Evolutionary conservation across 306 rosid species (phyloP), one percentile per base, ranked within the genome.

Genomic region (Mucuna pruriens): DNA sequence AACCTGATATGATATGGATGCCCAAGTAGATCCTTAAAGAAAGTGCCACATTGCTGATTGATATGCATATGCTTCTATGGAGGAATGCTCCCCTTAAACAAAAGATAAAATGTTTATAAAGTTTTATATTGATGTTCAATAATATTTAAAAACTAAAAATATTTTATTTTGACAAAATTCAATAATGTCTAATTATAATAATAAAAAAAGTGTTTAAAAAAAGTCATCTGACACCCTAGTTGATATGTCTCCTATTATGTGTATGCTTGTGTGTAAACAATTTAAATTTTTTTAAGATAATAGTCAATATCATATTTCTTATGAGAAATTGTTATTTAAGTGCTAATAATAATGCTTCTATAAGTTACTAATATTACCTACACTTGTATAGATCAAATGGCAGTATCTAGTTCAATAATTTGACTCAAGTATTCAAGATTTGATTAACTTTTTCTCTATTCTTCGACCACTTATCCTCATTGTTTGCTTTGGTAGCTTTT

Each of bases 401-500:
- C 9, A 36, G 49, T 65, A 51, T 29, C 17, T 33, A n/a, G n/a
- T 20, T 72, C 77, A 72, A 51, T 49, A 64, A 36, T 64, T 64
- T 52, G 44, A 12, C 60, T 11, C 65, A 15, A 40, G n/a, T 1
- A 1, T 42, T n/a, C n/a, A 42, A 42, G 23, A 76, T 26, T 17
- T 4, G 26, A 29, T 9, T 60, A 76, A 61, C 46, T 16, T 44
- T 76, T 45, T 76, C 46, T 61, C 80, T 31, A 61, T 61, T 76
- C 33, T 76, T 61, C 19, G 61, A 61, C 72, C 80, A 61, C 23
- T 76, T 46, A 17, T 76, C 72, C 72, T 76, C 31, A 61, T 26
- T 60, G 34, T 62, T 60, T 75, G 60, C 60, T 61, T 76, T 76
- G 61, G 60, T 61, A 26, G 72, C 71, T 76, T 19, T 76, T 22